Evolutionary conservation across 2,329 filamentous ascomycete genomes (phyloP).

Genomic region (Phyllosticta paracitricarpa): DNA sequence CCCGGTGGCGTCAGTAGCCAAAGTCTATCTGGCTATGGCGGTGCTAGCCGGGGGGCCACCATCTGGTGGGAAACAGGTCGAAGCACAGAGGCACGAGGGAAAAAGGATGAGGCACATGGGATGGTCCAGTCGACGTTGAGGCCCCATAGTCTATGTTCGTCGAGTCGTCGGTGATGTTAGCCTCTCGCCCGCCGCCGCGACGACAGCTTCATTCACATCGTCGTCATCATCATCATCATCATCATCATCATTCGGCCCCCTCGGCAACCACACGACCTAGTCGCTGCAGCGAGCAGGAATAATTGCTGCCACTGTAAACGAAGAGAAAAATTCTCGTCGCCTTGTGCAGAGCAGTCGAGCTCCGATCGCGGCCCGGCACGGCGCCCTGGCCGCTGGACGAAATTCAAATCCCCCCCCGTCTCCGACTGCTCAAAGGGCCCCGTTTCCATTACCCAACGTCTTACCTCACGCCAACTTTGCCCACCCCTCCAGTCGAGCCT

Average conservation of each 20-base stretch:
- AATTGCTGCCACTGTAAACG: no score
- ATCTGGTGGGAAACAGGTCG: not conserved
- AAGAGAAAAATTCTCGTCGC: not conserved
- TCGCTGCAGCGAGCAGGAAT: no score
- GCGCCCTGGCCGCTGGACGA: constrained; percentile 1
- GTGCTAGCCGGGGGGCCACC: not conserved
- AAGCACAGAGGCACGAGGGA: not conserved
- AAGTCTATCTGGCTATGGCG: not conserved
- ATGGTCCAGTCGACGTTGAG: no score
- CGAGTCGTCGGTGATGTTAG: no score
- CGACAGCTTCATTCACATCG: no score
- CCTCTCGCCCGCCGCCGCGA: no score
- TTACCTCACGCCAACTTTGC: constrained; percentile 36
- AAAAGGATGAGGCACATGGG: no score
- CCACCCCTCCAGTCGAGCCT: constrained; percentile 25
- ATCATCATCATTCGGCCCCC: no score
- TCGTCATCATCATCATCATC: no score
- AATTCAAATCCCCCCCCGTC: constrained; percentile 18
- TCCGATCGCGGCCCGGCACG: constrained; percentile 5
- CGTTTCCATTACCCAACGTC: constrained; percentile 39
- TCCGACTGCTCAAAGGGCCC: constrained; percentile 1
- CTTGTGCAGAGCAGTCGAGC: not conserved
- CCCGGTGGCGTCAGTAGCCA: not conserved
- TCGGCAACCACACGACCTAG: no score
- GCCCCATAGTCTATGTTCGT: no score